Percentiles rank a stretch among this genome's conserved stretches.
phyloP scores from a whole-genome alignment of 2,329 filamentous ascomycete genomes.

The Plectosphaerella cucumerina region DNA sequence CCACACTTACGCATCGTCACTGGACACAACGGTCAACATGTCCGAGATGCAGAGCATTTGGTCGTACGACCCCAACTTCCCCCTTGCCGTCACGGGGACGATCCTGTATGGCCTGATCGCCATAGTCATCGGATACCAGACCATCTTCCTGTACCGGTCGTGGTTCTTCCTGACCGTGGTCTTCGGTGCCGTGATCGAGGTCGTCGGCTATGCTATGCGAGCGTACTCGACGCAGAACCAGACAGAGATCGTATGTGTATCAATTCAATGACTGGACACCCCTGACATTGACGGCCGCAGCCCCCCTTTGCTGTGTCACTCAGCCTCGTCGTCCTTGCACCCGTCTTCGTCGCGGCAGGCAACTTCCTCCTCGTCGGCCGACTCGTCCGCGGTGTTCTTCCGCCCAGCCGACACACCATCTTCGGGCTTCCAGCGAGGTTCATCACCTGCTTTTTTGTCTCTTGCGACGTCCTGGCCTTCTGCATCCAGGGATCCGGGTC shows the following conservation, averaged over 20 bases:
- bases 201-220: conserved; percentile 35
- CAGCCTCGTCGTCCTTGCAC: conserved; percentile 42
- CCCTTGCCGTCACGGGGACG: conserved; percentile 35
- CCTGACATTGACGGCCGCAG: conserved; percentile 9
- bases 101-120: conserved; percentile 34
- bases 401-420: conserved; percentile 24
- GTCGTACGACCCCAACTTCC: conserved; percentile 38
- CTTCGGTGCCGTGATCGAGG: conserved; percentile 35
- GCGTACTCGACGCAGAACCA: conserved; percentile 29
- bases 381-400: conserved; percentile 34
- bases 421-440: conserved; percentile 29
- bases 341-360: conserved; percentile 43
- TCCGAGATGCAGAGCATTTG: conserved; percentile 27
- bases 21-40: conserved; percentile 14
- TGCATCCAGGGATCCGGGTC: conserved; percentile 40
- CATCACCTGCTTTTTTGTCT: conserved; percentile 42
- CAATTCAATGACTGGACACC: neutral
- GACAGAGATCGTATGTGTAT: conserved; percentile 24
- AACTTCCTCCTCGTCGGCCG: conserved; percentile 48
- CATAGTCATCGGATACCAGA: conserved; percentile 32
- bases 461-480: conserved; percentile 38
- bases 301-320: conserved; percentile 32
- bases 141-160: conserved; percentile 33
- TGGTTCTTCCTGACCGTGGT: conserved; percentile 39
- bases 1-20: neutral